Conservation (phyloP, 2,329 filamentous ascomycete species). For the Claviceps sp. region DNA sequence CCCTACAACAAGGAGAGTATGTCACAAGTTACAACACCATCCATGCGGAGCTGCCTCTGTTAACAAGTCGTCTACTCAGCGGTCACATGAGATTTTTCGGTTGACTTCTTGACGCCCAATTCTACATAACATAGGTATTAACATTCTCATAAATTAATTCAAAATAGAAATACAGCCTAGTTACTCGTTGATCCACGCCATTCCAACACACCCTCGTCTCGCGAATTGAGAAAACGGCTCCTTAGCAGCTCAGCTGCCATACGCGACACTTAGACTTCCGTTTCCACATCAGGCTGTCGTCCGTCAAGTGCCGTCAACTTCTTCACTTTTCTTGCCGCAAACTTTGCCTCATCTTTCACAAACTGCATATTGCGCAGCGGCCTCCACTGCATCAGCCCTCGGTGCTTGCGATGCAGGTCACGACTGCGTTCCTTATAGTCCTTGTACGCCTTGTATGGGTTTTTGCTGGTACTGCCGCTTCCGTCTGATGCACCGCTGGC, state of each 20-base stretch:
- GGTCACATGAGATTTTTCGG: too few species aligned
- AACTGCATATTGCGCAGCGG: conserved; percentile 78
- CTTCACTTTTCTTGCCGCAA: conserved; percentile 60
- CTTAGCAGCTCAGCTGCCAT: neutral
- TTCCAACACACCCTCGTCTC: too few species aligned
- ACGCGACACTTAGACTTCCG: conserved; percentile 39
- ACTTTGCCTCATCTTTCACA: conserved; percentile 76
- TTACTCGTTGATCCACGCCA: too few species aligned
- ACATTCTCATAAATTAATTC: too few species aligned
- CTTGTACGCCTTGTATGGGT: conserved; percentile 44
- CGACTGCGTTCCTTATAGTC: conserved; percentile 55
- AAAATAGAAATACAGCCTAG: too few species aligned
- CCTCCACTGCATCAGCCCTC: conserved; percentile 90
- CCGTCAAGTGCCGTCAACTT: conserved; percentile 67
- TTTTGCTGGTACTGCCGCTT: conserved; percentile 29
- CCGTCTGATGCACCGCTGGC: conserved; percentile 18
- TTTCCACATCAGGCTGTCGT: conserved; percentile 79
- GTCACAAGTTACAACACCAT: too few species aligned
- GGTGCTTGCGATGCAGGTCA: conserved; percentile 70
- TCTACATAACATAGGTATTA: too few species aligned
- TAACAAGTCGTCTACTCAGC: too few species aligned
- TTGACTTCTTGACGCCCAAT: too few species aligned
- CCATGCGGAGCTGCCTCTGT: too few species aligned
- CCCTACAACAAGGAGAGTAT: too few species aligned
- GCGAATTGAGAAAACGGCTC: neutral